Base-by-base conservation (phyloP, 2,329 filamentous ascomycete species). In the Immersiporthe knoxdaviesiana region DNA sequence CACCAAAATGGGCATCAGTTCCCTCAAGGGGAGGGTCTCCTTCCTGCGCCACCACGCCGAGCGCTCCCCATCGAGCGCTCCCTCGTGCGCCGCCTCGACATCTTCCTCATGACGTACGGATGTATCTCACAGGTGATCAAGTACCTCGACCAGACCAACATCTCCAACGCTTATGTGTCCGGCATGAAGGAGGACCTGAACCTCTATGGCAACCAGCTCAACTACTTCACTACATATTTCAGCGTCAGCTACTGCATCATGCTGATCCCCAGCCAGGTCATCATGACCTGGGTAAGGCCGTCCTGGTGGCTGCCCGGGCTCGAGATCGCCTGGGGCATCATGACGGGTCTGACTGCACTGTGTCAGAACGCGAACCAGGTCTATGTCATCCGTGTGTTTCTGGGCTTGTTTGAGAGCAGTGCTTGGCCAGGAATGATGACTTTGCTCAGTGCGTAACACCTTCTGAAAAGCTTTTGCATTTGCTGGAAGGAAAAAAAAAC, bases 371-470 rank as follows among this genome's bases (percentile, higher is more conserved):
- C 77, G 0, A 72, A 76, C 14, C 78, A 81, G 52, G 73, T 82
- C 16, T 81, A 81, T 65, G 76, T 77, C 1, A 68, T 82, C n/a
- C 77, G 80, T 3, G 78, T 81, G n/a, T 76, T 82, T 30, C 74
- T 82, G 27, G 80, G 80, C 0, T 66, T 82, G 1, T 81, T 77
- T 70, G 78, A 80, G 68, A 78, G 77, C 72, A 77, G 74, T 47
- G 80, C 80, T 3, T 82, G 80, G 80, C 81, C 81, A 0, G 80
- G 80, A 4, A 82, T 82, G 79, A 82, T 64, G 62, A 64, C 47
- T 0, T 1, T 50, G 10, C 18, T 58, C 2, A 68, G 44, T 21
- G 24, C 35, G 35, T 35, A 37, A 35, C 10, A 27, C 35, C 27
- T 12, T n/a, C n/a, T n/a, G n/a, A n/a, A n/a, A n/a, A n/a, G n/a